Conservation (phyloP, 192 early-diverging fungal genomes). For the Podila verticillata region DNA sequence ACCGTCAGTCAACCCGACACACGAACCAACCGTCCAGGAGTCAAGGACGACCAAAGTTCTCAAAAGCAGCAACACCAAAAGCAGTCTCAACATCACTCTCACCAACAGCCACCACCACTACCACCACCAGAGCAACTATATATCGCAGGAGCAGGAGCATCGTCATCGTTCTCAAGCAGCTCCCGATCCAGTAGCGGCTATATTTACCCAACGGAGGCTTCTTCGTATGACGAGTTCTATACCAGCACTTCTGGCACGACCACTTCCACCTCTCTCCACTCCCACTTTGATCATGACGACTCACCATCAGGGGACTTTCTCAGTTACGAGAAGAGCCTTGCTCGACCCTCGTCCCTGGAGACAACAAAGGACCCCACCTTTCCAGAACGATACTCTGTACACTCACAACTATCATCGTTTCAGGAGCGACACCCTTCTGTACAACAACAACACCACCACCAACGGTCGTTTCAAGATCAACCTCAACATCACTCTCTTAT, state of each 20-base stretch:
- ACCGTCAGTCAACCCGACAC: slow-evolving; percentile 7
- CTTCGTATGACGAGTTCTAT: slow-evolving; percentile 7
- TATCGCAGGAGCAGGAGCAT: not conserved
- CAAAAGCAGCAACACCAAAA: not conserved
- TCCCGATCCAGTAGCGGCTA: slow-evolving; percentile 8
- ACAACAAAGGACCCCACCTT: not conserved
- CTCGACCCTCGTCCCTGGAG: not conserved
- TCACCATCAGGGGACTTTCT: not conserved
- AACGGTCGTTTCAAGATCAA: not conserved
- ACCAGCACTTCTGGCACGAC: not conserved
- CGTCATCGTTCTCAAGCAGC: not conserved
- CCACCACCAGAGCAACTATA: not conserved
- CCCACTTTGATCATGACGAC: not conserved
- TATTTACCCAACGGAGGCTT: slow-evolving; percentile 1
- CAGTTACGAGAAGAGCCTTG: too few species aligned
- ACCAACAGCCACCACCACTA: not conserved
- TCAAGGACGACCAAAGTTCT: slow-evolving; percentile 5
- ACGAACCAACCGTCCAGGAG: slow-evolving; percentile 17
- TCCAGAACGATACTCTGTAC: not conserved
- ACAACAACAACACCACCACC: not conserved
- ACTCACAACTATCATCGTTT: not conserved
- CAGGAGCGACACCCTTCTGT: not conserved
- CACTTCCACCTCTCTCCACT: not conserved
- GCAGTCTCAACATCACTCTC: not conserved
- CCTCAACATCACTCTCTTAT: not conserved